These are phyloP conservation scores for Aspergillus sclerotialis DNA, from an alignment of 2,329 filamentous ascomycete species.

Conservation along the genomic window DNA sequence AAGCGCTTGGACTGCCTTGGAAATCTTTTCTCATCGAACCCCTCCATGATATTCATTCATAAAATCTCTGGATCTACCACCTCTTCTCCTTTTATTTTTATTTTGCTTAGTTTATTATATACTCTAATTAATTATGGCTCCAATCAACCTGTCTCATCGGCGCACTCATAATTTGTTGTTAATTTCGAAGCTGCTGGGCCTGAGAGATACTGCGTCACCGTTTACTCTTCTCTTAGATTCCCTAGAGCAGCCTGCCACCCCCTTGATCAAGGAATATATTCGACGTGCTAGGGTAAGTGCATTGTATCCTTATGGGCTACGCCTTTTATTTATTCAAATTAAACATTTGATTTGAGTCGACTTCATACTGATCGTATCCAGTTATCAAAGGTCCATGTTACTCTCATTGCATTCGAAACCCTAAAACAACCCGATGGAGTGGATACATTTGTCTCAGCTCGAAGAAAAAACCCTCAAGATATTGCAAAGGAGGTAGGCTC, in stretches of 20 bases:
- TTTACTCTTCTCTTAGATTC: constrained; percentile 81
- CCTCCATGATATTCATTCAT: constrained; percentile 4
- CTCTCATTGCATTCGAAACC: constrained; percentile 74
- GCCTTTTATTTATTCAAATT: constrained; percentile 1
- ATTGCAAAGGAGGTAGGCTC: constrained; percentile 56
- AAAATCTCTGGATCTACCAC: constrained; percentile 1
- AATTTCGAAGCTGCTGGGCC: constrained; percentile 72
- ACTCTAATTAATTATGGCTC: constrained; percentile 21
- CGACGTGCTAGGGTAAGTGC: constrained; percentile 61
- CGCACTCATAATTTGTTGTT: constrained; percentile 79
- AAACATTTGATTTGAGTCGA: neutral
- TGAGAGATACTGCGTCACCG: constrained; percentile 73
- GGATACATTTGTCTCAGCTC: constrained; percentile 61
- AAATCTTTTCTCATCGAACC: constrained; percentile 21
- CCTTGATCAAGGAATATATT: constrained; percentile 67
- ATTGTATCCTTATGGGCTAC: neutral
- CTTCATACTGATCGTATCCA: constrained; percentile 11
- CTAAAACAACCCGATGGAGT: constrained; percentile 56
- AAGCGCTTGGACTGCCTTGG: too few relatives aligned
- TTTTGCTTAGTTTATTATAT: neutral
- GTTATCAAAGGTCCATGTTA: constrained; percentile 57
- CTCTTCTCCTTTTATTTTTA: constrained; percentile 4
- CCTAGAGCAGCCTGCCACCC: constrained; percentile 70
- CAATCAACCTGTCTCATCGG: constrained; percentile 50
- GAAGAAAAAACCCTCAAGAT: constrained; percentile 50